Conservation (phyloP, 2,329 filamentous ascomycete genomes). For the Malbranchea zuffiana region DNA sequence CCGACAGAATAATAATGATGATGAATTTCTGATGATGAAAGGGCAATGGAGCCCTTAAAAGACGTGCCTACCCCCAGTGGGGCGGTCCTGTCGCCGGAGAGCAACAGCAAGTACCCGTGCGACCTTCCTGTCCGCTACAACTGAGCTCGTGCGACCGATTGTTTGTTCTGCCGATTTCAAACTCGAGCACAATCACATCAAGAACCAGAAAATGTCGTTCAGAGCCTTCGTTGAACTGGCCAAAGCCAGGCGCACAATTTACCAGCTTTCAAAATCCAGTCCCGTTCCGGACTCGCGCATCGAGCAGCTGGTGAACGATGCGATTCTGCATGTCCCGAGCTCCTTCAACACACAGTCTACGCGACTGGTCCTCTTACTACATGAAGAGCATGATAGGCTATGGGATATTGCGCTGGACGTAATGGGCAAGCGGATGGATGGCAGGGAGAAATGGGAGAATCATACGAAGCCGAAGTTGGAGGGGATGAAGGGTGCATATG, state of each 20-base stretch:
- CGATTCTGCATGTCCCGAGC: slow-evolving; percentile 59
- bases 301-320: slow-evolving; percentile 30
- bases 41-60: too few relatives aligned
- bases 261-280: slow-evolving; percentile 26
- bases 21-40: too few relatives aligned
- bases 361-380: slow-evolving; percentile 66
- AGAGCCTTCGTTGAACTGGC: slow-evolving; percentile 26
- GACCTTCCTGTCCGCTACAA: too few relatives aligned
- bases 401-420: slow-evolving; percentile 63
- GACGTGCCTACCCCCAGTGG: too few relatives aligned
- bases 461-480: slow-evolving; percentile 37
- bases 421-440: slow-evolving; percentile 56
- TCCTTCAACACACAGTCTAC: slow-evolving; percentile 85
- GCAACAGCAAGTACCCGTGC: too few relatives aligned
- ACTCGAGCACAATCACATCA: too few relatives aligned
- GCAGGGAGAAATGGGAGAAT: slow-evolving; percentile 47
- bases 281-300: slow-evolving; percentile 29
- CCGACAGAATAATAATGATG: too few relatives aligned
- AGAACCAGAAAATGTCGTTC: too few relatives aligned
- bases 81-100: too few relatives aligned
- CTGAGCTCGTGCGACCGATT: too few relatives aligned
- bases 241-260: slow-evolving; percentile 28
- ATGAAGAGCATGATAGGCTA: slow-evolving; percentile 73
- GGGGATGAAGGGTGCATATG: slow-evolving; percentile 60
- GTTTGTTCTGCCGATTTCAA: too few relatives aligned